Percentiles rank a stretch among this genome's conserved stretches.
phyloP scores from a whole-genome alignment of 371 early-diverging fungal genomes.

The Capniomyces stellatus region DNA sequence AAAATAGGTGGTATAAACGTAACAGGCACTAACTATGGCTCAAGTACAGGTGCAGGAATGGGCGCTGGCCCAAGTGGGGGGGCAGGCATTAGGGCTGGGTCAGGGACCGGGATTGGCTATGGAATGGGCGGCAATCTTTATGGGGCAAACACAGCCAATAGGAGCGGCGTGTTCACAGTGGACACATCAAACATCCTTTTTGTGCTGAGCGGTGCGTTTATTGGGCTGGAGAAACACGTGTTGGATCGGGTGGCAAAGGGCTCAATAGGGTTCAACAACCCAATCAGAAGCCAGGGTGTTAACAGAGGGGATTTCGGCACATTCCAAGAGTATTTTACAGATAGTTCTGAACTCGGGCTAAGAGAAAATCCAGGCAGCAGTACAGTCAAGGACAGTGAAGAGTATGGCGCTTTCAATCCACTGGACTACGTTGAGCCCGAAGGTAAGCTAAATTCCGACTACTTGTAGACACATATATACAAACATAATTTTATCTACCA shows the following conservation, averaged over 20 bases:
- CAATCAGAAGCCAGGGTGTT: constrained; percentile 16
- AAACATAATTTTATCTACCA: not conserved
- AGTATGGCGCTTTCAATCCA: constrained; percentile 18
- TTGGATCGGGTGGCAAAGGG: constrained; percentile 58
- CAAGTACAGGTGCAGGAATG: constrained; percentile 19
- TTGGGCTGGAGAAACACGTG: constrained; percentile 70
- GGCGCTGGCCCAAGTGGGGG: constrained; percentile 14
- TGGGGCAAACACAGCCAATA: constrained; percentile 21
- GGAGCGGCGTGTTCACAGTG: constrained; percentile 62
- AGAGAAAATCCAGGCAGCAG: not conserved
- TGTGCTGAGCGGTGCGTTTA: constrained; percentile 77
- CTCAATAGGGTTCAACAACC: constrained; percentile 59
- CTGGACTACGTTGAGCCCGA: constrained; percentile 51
- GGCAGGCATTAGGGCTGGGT: constrained; percentile 9
- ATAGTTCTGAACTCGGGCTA: not conserved
- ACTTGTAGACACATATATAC: not conserved
- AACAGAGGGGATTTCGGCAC: constrained; percentile 12
- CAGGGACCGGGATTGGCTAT: constrained; percentile 8
- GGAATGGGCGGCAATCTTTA: constrained; percentile 17
- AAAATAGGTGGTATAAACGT: not conserved
- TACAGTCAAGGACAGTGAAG: not conserved
- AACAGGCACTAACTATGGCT: not conserved
- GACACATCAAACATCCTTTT: constrained; percentile 85
- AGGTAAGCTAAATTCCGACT: not conserved
- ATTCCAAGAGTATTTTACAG: constrained; percentile 3